Evolutionary conservation across 306 rosid species (phyloP).

Genomic region (Castanea crenata): DNA sequence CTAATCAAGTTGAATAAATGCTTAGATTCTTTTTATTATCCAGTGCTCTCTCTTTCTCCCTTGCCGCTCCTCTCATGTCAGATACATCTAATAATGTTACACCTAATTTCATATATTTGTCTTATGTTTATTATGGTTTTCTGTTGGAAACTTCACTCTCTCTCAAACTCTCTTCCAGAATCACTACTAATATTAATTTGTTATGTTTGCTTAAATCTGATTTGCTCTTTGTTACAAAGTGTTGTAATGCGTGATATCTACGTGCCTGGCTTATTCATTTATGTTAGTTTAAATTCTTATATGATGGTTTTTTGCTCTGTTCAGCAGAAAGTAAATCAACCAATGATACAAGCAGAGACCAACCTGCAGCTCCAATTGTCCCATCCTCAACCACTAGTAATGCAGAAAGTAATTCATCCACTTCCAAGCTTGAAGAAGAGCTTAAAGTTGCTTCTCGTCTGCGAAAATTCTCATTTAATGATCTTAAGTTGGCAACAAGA

Average conservation of each 20-base stretch:
- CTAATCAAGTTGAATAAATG: conserved; percentile 3
- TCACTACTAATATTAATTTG: not conserved
- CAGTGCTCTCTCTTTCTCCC: not conserved
- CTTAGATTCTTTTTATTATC: not conserved
- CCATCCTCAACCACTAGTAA: conserved; percentile 84
- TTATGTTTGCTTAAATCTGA: not conserved
- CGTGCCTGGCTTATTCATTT: conserved; percentile 3
- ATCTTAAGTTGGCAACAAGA: conserved; percentile 92
- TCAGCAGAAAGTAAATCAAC: conserved; percentile 71
- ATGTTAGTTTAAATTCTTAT: not conserved
- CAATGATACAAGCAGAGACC: conserved; percentile 74
- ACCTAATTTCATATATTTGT: not conserved
- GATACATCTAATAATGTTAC: not conserved
- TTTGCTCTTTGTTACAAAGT: not conserved
- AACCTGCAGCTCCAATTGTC: conserved; percentile 62
- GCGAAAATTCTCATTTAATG: conserved; percentile 78
- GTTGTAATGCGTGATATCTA: not conserved
- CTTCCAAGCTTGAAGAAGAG: conserved; percentile 87
- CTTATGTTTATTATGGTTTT: not conserved
- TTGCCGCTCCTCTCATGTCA: not conserved
- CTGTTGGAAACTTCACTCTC: not conserved
- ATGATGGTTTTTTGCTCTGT: conserved; percentile 3
- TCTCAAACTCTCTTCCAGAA: not conserved
- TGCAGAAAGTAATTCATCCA: conserved; percentile 87
- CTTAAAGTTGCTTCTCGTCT: conserved; percentile 90